A percentile compares a stretch with the other conserved stretches of the same genome.
Evolutionary conservation across 345 rosid species (phyloP).

Genomic region (Capsella bursapastoris): DNA sequence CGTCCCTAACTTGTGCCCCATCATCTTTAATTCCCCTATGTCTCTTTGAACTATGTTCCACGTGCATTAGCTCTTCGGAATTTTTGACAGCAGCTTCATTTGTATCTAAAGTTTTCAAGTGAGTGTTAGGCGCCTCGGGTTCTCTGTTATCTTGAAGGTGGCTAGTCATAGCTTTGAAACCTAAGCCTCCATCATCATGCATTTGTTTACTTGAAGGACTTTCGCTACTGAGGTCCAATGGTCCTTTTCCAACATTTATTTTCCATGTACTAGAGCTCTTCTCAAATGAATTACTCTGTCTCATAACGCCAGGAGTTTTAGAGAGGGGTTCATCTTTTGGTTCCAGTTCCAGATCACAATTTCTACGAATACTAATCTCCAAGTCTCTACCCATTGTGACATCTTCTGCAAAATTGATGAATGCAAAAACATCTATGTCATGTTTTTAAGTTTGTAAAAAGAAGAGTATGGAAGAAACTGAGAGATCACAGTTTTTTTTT

Average conservation of each 20-base stretch:
- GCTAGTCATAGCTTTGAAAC: slow-evolving; percentile 34
- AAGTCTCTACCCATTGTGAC: slow-evolving; percentile 48
- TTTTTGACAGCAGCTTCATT: slow-evolving; percentile 25
- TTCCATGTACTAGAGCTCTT: slow-evolving; percentile 45
- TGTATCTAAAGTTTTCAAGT: slow-evolving; percentile 31
- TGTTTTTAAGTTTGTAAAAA: slow-evolving; percentile 22
- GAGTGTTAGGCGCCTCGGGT: slow-evolving; percentile 25
- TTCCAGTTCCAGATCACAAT: slow-evolving; percentile 48
- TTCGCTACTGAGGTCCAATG: slow-evolving; percentile 37
- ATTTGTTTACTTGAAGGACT: slow-evolving; percentile 45
- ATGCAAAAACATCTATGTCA: slow-evolving; percentile 2
- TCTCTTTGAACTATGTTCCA: slow-evolving; percentile 47
- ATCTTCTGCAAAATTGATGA: slow-evolving; percentile 49
- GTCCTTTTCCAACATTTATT: slow-evolving; percentile 43
- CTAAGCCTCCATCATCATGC: slow-evolving; percentile 36
- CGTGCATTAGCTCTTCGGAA: slow-evolving; percentile 14
- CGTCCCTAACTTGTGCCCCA: slow-evolving; percentile 49
- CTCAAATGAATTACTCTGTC: slow-evolving; percentile 39
- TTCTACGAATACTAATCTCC: slow-evolving; percentile 47
- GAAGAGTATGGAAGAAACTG: slow-evolving; percentile 7
- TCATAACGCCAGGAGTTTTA: slow-evolving; percentile 24
- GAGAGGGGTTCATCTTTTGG: slow-evolving; percentile 46
- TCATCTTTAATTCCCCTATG: slow-evolving; percentile 46
- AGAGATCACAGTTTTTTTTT: slow-evolving; percentile 18
- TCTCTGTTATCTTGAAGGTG: slow-evolving; percentile 39